These are phyloP conservation scores for Neurospora pannonica DNA, from an alignment of 495 filamentous ascomycete genomes.

Conservation along the genomic window DNA sequence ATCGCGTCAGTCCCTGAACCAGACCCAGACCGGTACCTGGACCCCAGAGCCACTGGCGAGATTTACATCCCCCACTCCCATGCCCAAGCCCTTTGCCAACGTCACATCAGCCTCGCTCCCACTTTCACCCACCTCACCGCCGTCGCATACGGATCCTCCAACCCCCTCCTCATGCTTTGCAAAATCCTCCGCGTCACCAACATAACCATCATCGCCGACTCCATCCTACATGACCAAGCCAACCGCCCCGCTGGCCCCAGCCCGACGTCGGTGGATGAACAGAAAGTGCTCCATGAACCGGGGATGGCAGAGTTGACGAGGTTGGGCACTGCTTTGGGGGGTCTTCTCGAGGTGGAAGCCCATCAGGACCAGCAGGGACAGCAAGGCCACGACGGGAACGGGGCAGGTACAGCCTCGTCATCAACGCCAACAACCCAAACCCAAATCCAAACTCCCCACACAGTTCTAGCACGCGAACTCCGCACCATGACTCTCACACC, in stretches of 20 bases:
- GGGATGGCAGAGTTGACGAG: accelerated
- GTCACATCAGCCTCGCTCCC: background rate
- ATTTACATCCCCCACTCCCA: background rate
- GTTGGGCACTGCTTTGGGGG: background rate
- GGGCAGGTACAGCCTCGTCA: background rate
- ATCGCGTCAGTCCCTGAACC: background rate
- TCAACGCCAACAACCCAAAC: background rate
- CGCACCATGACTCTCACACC: background rate
- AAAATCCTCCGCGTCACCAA: background rate
- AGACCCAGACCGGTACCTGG: background rate
- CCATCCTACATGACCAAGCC: background rate
- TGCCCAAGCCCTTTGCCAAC: background rate
- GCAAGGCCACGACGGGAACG: too few species aligned
- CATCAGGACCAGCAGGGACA: too few species aligned
- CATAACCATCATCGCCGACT: background rate
- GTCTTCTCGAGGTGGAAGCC: background rate
- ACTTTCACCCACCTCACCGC: background rate
- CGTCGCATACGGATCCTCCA: background rate
- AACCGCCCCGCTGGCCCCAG: background rate
- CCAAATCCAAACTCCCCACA: background rate
- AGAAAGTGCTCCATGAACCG: background rate
- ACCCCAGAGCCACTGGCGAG: background rate
- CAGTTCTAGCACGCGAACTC: background rate
- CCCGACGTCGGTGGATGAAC: background rate
- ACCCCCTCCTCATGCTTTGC: background rate